These are phyloP conservation scores for Pulveroboletus sp. DNA, from an alignment of 768 basidiomycete species.

Conservation along the genomic window DNA sequence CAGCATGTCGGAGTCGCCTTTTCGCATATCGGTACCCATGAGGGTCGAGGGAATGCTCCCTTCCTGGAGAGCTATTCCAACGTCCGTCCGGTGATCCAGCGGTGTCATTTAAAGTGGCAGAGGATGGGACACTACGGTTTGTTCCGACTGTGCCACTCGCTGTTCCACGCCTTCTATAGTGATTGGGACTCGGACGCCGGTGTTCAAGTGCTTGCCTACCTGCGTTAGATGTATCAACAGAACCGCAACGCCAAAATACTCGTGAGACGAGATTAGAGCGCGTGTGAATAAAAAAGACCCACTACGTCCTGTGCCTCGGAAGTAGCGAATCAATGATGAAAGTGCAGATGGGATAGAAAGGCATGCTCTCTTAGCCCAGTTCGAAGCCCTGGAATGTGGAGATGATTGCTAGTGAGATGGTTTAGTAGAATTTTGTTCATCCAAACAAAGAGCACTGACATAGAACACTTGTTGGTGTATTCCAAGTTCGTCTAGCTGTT, in stretches of 20 bases:
- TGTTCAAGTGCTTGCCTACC: background rate
- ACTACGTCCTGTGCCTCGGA: background rate
- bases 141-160: background rate
- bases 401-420: conserved; percentile 12
- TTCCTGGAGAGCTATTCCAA: background rate
- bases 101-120: background rate
- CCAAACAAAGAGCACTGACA: conserved; percentile 35
- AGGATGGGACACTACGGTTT: background rate
- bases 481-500: conserved; percentile 70
- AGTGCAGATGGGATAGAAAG: conserved; percentile 3
- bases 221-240: background rate
- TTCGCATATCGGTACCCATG: conserved; percentile 84
- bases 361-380: conserved; percentile 13
- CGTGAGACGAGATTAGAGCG: background rate
- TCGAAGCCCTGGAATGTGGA: background rate
- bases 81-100: background rate
- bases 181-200: background rate
- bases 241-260: background rate
- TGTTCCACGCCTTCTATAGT: background rate
- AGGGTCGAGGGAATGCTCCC: conserved; percentile 43
- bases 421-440: background rate
- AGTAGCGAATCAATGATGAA: conserved; percentile 1
- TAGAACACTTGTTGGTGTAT: conserved; percentile 60
- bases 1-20: conserved; percentile 77
- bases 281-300: background rate